Base-by-base conservation (phyloP, 148 eudicot species). In the Vaccinium macrocarpon region DNA sequence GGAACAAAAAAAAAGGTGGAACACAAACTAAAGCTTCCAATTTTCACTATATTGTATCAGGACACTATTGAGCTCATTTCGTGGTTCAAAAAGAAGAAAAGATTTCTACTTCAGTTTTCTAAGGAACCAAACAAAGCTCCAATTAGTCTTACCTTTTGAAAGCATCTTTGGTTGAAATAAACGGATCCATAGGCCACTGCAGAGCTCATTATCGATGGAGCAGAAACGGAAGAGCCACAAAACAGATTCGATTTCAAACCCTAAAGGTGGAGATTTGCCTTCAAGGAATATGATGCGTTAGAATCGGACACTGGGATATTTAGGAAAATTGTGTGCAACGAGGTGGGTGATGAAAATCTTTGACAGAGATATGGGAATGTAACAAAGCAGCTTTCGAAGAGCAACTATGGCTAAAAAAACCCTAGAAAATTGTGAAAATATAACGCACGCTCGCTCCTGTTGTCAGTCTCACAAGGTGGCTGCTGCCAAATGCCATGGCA, bases 131-230 rank as follows among this genome's bases (percentile, higher is more conserved):
- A 49, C 19, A 70, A 0, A 14, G 73, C 53, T 50, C 16, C 49
- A 50, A 83, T 16, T 25, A 21, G 50, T 15, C 38, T 19, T 77
- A 77, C 85, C 88, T 89, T 92, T 25, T 78, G 42, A 81, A 87
- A 86, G 82, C 86, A 86, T 50, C 82, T 32, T 18, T 85, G 81
- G 76, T 51, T 21, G 74, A 76, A 46, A 82, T 59, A 79, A 48
- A 74, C 77, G 16, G 94, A 90, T 56, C 82, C 81, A 70, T 88
- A 84, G 8, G 81, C 86, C 0, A 82, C 86, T 46, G 85, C 38
- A 16, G 92, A 92, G 78, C 82, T 87, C 94, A 93, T 93, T 66
- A 72, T 53, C 12, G 73, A 81, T 82, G 85, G 80, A 35, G 71
- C 15, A 80, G 82, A 80, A 57, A 35, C n/a, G 16, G 61, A 46